phyloP scores from a whole-genome alignment of 148 eudicot species.

The Cornus controversa region DNA sequence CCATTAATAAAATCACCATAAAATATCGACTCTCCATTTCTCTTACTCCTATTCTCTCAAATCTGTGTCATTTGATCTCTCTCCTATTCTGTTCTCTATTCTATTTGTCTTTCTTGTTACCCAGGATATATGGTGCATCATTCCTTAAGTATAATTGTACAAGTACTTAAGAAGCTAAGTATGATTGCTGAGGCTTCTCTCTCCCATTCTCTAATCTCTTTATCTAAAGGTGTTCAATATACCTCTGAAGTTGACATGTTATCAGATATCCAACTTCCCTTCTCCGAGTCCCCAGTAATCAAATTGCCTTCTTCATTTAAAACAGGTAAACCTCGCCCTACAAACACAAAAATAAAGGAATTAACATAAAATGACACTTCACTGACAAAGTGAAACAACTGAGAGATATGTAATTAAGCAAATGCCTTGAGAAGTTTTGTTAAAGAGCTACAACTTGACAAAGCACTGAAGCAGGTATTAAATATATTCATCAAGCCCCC shows the following conservation, averaged over 20 bases:
- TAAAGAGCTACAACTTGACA: background rate
- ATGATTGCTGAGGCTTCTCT: no score
- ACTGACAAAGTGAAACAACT: conserved; percentile 2
- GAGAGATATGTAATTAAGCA: background rate
- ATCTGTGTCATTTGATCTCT: no score
- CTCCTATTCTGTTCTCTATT: background rate
- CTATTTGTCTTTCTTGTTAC: no score
- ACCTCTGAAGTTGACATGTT: conserved; percentile 74
- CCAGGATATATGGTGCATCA: background rate
- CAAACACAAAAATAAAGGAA: conserved; percentile 13
- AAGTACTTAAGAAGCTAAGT: no score
- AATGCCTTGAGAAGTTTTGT: background rate
- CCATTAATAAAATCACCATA: no score
- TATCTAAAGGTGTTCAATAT: background rate
- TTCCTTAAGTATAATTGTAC: no score
- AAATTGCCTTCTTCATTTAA: conserved; percentile 82
- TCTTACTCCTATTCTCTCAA: no score
- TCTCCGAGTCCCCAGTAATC: conserved; percentile 51
- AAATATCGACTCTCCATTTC: no score
- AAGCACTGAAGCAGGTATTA: background rate
- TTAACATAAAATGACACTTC: background rate
- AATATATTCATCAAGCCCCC: background rate
- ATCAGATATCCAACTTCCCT: conserved; percentile 44
- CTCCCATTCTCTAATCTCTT: no score
- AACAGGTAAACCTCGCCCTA: conserved; percentile 80